Conservation (phyloP, 73 alveolate genomes). For the Symbiodinium pilosum region DNA sequence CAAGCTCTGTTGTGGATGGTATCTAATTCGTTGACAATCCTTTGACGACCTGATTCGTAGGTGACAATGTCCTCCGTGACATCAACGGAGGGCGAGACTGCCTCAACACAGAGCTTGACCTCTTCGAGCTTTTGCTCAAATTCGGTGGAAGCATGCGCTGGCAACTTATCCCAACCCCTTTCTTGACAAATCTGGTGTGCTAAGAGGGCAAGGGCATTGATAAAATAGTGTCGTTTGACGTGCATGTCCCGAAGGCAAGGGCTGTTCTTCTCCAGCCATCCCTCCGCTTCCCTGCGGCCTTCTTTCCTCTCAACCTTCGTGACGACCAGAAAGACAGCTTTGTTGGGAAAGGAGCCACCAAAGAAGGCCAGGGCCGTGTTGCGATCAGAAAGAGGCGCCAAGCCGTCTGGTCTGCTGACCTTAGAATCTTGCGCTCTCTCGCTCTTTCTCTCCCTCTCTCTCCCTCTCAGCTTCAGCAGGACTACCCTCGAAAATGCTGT, state of each 20-base stretch:
- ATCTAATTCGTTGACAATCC: no score
- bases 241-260: background rate
- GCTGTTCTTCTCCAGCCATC: background rate
- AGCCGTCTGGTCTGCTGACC: background rate
- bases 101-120: background rate
- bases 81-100: background rate
- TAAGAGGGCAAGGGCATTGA: background rate
- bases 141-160: background rate
- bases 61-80: background rate
- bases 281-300: background rate
- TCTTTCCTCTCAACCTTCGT: background rate
- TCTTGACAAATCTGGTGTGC: background rate
- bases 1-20: background rate
- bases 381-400: background rate
- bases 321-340: background rate
- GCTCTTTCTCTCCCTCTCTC: background rate
- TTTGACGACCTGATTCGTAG: background rate
- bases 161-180: background rate
- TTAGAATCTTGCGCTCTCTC: background rate
- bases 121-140: background rate
- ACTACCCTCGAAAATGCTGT: no score
- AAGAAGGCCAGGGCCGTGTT: background rate
- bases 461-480: no score
- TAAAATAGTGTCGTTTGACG: background rate
- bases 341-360: background rate